phyloP scores from a whole-genome alignment of 495 filamentous ascomycete genomes.

The Sphaerosporella brunnea region DNA sequence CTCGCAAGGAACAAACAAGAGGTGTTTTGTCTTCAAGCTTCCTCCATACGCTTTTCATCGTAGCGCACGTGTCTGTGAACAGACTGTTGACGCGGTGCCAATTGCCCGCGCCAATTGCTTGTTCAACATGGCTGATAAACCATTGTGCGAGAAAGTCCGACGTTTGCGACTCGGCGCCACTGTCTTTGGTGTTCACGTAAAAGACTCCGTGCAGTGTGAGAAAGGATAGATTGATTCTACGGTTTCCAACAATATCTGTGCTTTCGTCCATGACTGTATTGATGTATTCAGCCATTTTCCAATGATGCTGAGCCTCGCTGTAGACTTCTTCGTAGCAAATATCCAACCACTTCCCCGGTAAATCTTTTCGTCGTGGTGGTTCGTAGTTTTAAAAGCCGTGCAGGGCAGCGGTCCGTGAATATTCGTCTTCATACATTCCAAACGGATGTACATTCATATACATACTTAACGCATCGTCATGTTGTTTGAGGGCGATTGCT shows the following conservation, averaged over 20 bases:
- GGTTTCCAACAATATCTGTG: neutral
- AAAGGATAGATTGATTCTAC: neutral
- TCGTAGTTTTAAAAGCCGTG: neutral
- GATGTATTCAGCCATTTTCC: neutral
- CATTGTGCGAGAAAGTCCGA: neutral
- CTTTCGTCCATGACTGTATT: conserved; percentile 4
- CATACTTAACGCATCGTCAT: neutral
- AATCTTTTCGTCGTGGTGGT: neutral
- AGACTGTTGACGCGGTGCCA: conserved; percentile 2
- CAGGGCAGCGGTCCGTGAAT: neutral
- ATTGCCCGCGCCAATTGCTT: neutral
- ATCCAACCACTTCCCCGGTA: neutral
- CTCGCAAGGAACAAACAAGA: conserved; percentile 3
- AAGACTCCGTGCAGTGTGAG: neutral
- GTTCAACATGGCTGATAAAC: neutral
- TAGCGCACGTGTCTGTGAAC: neutral
- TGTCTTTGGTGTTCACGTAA: neutral
- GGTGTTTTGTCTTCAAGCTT: neutral
- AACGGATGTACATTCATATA: neutral
- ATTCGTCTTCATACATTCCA: neutral
- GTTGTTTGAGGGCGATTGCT: neutral
- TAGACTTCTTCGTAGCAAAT: neutral
- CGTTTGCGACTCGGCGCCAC: neutral
- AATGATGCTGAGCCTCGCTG: neutral
- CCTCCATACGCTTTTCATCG: neutral